These are phyloP conservation scores for Serendipita sp. DNA, from an alignment of 1,284 basidiomycete genomes.

Conservation along the genomic window DNA sequence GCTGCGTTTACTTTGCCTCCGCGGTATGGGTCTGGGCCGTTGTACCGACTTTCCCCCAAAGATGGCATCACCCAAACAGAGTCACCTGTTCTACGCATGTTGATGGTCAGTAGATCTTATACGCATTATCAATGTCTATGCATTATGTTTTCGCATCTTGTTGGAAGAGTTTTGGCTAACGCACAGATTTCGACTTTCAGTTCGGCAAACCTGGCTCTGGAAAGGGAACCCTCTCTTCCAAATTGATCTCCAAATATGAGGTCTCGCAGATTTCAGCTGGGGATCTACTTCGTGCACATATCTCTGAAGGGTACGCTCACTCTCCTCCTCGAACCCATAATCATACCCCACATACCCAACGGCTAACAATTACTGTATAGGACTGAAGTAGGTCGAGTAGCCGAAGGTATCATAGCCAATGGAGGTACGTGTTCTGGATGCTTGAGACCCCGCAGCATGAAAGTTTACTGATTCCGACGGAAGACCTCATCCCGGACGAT, in stretches of 20 bases:
- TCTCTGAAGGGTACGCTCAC: constrained; percentile 31
- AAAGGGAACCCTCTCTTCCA: constrained; percentile 54
- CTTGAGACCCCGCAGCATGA: not conserved
- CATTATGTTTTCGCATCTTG: not conserved
- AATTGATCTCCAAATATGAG: constrained; percentile 63
- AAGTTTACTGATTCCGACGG: not conserved
- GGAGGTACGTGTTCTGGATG: constrained; percentile 30
- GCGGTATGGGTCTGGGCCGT: not conserved
- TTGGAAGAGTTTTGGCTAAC: not conserved
- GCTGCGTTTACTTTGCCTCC: not conserved
- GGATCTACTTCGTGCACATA: constrained; percentile 67
- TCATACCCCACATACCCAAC: not conserved
- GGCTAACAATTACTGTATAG: constrained; percentile 20
- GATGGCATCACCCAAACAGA: not conserved
- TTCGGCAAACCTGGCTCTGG: constrained; percentile 12
- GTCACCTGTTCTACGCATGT: not conserved
- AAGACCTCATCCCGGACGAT: constrained; percentile 57
- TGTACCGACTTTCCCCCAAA: not conserved
- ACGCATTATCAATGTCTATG: not conserved
- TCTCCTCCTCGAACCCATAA: not conserved
- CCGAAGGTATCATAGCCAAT: constrained; percentile 59
- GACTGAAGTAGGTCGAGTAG: constrained; percentile 55
- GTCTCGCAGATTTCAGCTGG: constrained; percentile 64
- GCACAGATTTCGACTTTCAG: not conserved
- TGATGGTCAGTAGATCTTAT: not conserved